Evolutionary conservation across 345 rosid species (phyloP), one percentile per base, ranked within the genome.

Genomic region (Brassica carinata): DNA sequence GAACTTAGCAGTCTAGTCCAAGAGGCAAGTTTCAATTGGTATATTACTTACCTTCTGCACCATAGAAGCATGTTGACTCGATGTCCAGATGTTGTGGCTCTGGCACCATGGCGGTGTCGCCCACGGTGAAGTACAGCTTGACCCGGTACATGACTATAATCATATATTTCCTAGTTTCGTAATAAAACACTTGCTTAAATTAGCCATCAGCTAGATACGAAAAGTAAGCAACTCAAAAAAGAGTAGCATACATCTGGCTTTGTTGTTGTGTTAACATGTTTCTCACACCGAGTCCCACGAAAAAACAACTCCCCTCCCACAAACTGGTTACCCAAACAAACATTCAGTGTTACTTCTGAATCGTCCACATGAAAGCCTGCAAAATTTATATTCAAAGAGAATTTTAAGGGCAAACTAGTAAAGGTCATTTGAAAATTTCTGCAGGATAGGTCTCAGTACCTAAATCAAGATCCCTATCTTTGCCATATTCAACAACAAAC

Each of bases 301-400:
- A 96, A 96, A 77, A 87, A 96, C 83, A 96, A 83, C 75, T 96
- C 92, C 67, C 99, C 99, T n/a, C 97, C 98, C 82, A 86, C 82
- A 85, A 96, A 93, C 79, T 90, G 77, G 79, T 89, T 93, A 68
- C 98, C 98, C 97, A 96, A 87, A 87, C 98, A 93, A 85, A 91
- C 95, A 80, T 96, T 93, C 82, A 96, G 82, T 64, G 98, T 90
- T 70, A 96, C 97, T 84, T 96, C 99, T 13, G 98, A 92, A 86
- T 96, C 99, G 84, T 96, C 98, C 71, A 96, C 97, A 78, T 93
- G 99, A 83, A 96, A 92, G 73, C 98, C 99, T 96, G 78, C 75
- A 80, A 84, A 61, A 53, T n/a, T 53, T 53, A 71, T n/a, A 30
- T 38, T 10, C 38, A 57, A 64, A 65, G 13, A 63, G 15, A 4